Evolutionary conservation across 352 stramenopile species (phyloP).

Genomic region (Pythium chondricola): DNA sequence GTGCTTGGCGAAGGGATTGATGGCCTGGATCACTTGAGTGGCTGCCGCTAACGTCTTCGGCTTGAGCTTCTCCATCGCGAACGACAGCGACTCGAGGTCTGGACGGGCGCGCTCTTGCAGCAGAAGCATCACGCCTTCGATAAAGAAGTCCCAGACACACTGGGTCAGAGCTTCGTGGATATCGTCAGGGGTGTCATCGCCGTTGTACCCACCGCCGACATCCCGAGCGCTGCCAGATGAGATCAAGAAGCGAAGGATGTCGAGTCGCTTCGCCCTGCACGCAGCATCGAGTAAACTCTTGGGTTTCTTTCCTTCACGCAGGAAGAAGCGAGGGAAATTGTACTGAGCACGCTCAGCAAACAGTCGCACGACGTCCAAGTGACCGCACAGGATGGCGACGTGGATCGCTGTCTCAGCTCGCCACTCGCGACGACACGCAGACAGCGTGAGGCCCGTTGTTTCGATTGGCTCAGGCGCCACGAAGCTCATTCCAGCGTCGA

Average conservation of each 20-base stretch:
- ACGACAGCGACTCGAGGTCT: conserved; percentile 28
- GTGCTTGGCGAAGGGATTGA: conserved; percentile 19
- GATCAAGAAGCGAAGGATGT: conserved; percentile 39
- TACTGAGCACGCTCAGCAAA: conserved; percentile 39
- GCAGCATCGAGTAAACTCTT: conserved; percentile 42
- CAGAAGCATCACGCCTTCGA: conserved; percentile 34
- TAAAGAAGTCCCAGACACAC: conserved; percentile 32
- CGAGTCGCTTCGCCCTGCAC: conserved; percentile 26
- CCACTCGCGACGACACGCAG: conserved; percentile 12
- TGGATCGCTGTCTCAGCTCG: conserved; percentile 38
- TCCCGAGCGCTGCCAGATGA: conserved; percentile 7
- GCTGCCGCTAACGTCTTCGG: conserved; percentile 15
- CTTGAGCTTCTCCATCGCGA: conserved; percentile 27
- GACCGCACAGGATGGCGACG: conserved; percentile 37
- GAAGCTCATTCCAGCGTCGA: conserved; percentile 41
- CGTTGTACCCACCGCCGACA: conserved; percentile 34
- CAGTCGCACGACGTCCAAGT: conserved; percentile 32
- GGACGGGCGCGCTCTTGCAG: conserved; percentile 24
- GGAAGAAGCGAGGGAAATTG: conserved; percentile 39
- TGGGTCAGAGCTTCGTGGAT: conserved; percentile 32
- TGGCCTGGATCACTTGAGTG: conserved; percentile 22
- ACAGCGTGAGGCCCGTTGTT: background rate
- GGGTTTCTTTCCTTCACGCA: conserved; percentile 26
- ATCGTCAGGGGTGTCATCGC: conserved; percentile 27
- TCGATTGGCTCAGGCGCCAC: conserved; percentile 2